Base-by-base conservation (phyloP, 2,329 filamentous ascomycete genomes). In the Hymenotorrendiella dingleyae region DNA sequence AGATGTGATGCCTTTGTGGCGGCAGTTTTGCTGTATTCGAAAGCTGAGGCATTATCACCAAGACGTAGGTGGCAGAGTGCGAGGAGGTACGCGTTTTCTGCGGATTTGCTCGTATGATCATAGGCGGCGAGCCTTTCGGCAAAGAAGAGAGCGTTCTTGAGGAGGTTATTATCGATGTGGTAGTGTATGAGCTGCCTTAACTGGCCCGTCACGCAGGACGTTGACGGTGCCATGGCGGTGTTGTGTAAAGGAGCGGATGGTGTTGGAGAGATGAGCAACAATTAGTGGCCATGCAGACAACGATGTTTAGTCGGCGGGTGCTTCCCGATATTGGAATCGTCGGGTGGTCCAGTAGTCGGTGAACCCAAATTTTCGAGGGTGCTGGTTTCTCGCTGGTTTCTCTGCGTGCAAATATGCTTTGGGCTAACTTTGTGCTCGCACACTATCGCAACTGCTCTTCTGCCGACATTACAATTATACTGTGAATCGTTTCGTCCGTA, bases 61-160 rank as follows among this genome's bases (percentile, higher is more conserved):
- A 88, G 76, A 38, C 86, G 84, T 39, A 93, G 76, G 64, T 96
- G 82, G 60, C 88, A 94, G 34, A 94, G 78, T 11, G 90, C 80
- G 36, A 95, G 71, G 10, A 98, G 77, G 62, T 94, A 90, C 34
- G 80, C 74, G 22, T 87, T 82, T 65, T 98, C 93, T 45, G 78
- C 74, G 16, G 82, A 86, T 56, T 85, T 81, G 21, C 19, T 34
- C 6, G 17, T 19, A 19, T 84, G 79, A 57, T 97, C 91, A 56
- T 91, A 86, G 38, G 88, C 90, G 49, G 81, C 76, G 16, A 96
- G 77, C 52, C 93, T 81, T 59, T 91, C 87, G 47, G 93, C 86
- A 48, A 95, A 87, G 68, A 98, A 98, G 30, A 95, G 80, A 43
- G 93, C 93, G 62, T 94, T 97, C 43, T 90, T 82, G 60, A 85